These are phyloP conservation scores for Beta lomatogona DNA, from an alignment of 179 eudicot genomes.

Conservation along the genomic window DNA sequence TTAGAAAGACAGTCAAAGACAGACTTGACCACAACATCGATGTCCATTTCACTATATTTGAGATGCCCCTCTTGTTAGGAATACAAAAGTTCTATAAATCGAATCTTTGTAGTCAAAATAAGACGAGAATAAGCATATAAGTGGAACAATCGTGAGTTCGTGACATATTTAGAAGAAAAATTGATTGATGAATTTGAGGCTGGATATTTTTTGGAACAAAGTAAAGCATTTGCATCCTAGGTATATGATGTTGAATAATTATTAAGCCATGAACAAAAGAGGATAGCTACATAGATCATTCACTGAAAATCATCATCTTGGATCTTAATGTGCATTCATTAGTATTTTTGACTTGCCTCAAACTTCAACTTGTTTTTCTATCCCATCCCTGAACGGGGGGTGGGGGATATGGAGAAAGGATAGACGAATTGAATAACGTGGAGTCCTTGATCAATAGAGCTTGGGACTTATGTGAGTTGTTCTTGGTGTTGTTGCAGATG, in stretches of 20 bases:
- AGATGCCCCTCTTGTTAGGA: not conserved
- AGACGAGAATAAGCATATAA: not conserved
- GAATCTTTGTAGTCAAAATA: not conserved
- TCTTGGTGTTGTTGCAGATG: constrained; percentile 55
- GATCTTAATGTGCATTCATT: not conserved
- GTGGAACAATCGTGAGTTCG: not conserved
- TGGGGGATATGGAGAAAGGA: not conserved
- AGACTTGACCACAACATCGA: not conserved
- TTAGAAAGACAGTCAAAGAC: not conserved
- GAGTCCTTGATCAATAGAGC: not conserved
- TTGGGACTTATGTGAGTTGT: not conserved
- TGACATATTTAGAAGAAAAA: not conserved
- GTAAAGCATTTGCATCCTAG: not conserved
- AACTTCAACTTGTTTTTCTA: not conserved
- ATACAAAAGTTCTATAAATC: no score
- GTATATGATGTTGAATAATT: not conserved
- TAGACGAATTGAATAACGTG: not conserved
- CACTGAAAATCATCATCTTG: not conserved
- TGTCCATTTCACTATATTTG: not conserved
- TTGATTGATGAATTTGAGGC: not conserved
- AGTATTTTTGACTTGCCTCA: not conserved
- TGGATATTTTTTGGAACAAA: not conserved
- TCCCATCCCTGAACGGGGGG: not conserved
- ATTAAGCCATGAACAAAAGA: not conserved
- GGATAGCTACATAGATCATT: not conserved